Evolutionary conservation across 345 rosid species (phyloP), one percentile per base, ranked within the genome.

Genomic region (Gossypium arboreum): DNA sequence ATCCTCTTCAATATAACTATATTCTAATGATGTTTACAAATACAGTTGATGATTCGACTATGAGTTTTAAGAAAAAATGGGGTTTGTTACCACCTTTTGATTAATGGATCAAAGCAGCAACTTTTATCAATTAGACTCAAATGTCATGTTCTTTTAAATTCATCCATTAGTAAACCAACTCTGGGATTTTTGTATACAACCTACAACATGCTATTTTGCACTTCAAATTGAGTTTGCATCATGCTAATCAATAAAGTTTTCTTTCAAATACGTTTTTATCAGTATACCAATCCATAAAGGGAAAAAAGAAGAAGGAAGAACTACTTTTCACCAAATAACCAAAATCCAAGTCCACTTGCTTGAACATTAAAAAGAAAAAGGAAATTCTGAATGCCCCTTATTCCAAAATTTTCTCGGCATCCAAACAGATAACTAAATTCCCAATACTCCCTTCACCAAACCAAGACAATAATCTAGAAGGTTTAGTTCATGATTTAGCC

Each of bases 61-160:
- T 1, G 22, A 34, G 45, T 62, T 62, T 62, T 62, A 62, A 2
- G 22, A 54, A 54, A 54, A 54, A 54, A 13, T 64, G 2, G 51
- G 50, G 16, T 17, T n/a, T n/a, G 18, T 41, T 41, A 34, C 48
- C 17, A 18, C 2, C 2, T 50, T 43, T 43, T 64, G 13, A 44
- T 45, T 20, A 13, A 67, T 67, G 71, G 71, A 67, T 45, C 54
- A 54, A 67, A 45, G 54, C 24, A 12, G 54, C 48, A 45, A 45
- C 34, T 45, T 67, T 67, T 20, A 45, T 18, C 10, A 44, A 45
- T 43, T 44, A 44, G 15, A 66, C 17, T 34, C 41, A 34, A 34
- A 34, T 34, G 41, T 34, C 9, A 39, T 39, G 9, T 64, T 17
- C 12, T 13, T 12, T 39, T 13, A 1, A 12, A 25, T 22, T 18